Conservation (phyloP, 352 stramenopile genomes). For the Sclerospora graminicola region DNA sequence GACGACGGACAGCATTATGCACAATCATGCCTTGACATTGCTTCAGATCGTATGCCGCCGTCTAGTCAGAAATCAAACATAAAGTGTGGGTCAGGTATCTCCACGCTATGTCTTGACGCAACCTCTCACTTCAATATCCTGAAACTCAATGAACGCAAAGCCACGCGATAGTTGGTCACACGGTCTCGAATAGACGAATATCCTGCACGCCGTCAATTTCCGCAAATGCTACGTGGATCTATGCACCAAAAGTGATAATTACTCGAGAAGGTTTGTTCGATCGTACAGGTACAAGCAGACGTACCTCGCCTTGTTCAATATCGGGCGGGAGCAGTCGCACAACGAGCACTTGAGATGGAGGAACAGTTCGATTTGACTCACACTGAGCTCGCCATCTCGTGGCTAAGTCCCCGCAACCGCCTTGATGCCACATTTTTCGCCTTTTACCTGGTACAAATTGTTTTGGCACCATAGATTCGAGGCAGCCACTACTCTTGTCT, state of each 20-base stretch:
- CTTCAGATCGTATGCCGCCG: constrained; percentile 24
- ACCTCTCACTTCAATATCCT: too few species aligned
- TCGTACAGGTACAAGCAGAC: too few species aligned
- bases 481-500: too few species aligned
- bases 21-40: constrained; percentile 24
- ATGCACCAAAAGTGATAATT: background rate
- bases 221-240: too few species aligned
- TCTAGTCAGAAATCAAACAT: too few species aligned
- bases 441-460: constrained; percentile 2
- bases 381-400: constrained; percentile 2
- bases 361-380: too few species aligned
- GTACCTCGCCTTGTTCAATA: constrained; percentile 66
- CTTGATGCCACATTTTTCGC: too few species aligned
- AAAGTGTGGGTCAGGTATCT: background rate
- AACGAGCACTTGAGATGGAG: too few species aligned
- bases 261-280: background rate
- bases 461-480: constrained; percentile 1
- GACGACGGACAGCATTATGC: constrained; percentile 10
- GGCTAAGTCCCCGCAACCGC: background rate
- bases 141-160: too few species aligned
- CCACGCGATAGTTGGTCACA: constrained; percentile 63
- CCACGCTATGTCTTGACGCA: background rate
- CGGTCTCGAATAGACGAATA: constrained; percentile 60
- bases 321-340: constrained; percentile 61
- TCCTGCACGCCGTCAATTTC: too few species aligned